Evolutionary conservation across 208 protist genomes (phyloP).

Genomic region (Crithidia fasciculata): DNA sequence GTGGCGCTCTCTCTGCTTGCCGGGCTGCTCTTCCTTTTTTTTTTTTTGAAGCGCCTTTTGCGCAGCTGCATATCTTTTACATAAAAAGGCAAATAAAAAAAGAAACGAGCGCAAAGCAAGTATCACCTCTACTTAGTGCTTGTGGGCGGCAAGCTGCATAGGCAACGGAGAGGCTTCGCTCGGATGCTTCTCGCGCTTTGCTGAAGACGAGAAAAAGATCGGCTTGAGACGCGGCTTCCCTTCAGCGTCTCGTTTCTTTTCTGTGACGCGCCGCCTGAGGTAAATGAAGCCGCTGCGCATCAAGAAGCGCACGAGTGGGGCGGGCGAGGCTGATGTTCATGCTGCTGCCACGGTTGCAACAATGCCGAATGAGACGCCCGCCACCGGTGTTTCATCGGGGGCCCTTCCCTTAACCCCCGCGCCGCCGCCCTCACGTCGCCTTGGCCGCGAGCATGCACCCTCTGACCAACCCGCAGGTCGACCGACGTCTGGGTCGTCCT

Average conservation of each 20-base stretch:
- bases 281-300: conserved; percentile 17
- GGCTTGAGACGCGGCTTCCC: neutral
- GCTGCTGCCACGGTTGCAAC: neutral
- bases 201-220: too few relatives aligned
- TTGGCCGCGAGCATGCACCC: neutral
- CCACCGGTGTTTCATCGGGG: neutral
- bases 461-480: neutral
- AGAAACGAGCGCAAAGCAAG: too few relatives aligned
- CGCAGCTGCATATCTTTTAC: too few relatives aligned
- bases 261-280: too few relatives aligned
- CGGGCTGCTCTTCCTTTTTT: too few relatives aligned
- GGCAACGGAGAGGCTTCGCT: too few relatives aligned
- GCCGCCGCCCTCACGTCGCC: neutral
- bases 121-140: too few relatives aligned
- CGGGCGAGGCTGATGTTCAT: neutral
- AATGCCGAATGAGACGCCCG: neutral
- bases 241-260: neutral
- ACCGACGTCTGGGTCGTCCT: conserved; percentile 3
- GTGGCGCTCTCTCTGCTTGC: too few relatives aligned
- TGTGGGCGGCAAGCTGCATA: too few relatives aligned
- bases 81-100: too few relatives aligned
- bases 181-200: too few relatives aligned
- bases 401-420: neutral
- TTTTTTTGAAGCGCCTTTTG: too few relatives aligned
- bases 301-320: conserved; percentile 10